Conservation (phyloP, 129 eudicot genomes). For the Glebionis coronaria region DNA sequence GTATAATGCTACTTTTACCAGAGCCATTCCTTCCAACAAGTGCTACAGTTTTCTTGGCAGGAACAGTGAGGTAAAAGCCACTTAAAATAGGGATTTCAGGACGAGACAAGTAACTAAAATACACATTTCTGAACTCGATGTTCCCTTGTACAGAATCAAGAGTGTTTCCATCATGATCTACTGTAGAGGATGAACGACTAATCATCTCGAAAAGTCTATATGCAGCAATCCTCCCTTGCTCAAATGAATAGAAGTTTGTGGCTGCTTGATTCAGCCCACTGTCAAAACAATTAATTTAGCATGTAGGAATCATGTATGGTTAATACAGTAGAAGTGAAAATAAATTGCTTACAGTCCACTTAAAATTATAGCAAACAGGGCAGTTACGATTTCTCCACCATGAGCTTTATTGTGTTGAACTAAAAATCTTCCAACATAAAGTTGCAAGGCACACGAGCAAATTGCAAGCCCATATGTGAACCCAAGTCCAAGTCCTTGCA, state of each 20-base stretch:
- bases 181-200: constrained; percentile 78
- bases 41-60: constrained; percentile 94
- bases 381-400: constrained; percentile 91
- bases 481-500: constrained; percentile 98
- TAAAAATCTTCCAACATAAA: constrained; percentile 86
- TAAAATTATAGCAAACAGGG: constrained; percentile 82
- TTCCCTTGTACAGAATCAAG: constrained; percentile 83
- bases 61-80: constrained; percentile 92
- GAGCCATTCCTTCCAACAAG: constrained; percentile 99
- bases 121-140: constrained; percentile 93
- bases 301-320: constrained; percentile 6
- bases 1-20: constrained; percentile 95
- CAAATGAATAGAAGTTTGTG: constrained; percentile 91
- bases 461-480: constrained; percentile 97
- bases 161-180: constrained; percentile 61
- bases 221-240: constrained; percentile 99
- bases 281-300: constrained; percentile 12
- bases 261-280: constrained; percentile 98
- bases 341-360: constrained; percentile 90
- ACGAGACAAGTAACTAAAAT: constrained; percentile 91
- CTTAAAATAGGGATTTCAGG: constrained; percentile 96
- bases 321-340: constrained; percentile 12
- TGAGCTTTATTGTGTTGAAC: constrained; percentile 74
- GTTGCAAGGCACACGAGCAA: constrained; percentile 97
- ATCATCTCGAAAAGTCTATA: constrained; percentile 97